Evolutionary conservation across 2,329 filamentous ascomycete genomes (phyloP).

Genomic region (Fonsecaea monophora): DNA sequence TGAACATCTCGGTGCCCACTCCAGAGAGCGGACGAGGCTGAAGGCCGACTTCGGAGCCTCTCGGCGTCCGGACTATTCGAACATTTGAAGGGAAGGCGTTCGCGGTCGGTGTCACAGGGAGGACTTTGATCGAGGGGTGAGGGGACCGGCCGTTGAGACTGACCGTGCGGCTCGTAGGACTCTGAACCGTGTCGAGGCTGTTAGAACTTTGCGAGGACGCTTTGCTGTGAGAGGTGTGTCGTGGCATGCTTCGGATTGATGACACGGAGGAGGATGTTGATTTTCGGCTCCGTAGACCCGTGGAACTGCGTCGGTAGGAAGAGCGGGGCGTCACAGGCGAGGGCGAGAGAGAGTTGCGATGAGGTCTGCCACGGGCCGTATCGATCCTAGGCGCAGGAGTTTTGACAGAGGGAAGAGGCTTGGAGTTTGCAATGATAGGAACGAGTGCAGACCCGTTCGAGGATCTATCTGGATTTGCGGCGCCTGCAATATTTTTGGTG

Average conservation of each 20-base stretch:
- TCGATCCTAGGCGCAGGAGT: conserved; percentile 36
- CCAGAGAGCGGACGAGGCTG: conserved; percentile 28
- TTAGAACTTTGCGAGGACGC: conserved; percentile 90
- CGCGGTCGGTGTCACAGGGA: conserved; percentile 84
- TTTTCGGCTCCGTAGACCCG: conserved; percentile 85
- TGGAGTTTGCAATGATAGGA: conserved; percentile 31
- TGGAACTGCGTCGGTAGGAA: conserved; percentile 80
- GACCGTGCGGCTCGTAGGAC: conserved; percentile 68
- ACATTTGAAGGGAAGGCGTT: conserved; percentile 83
- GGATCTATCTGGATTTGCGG: conserved; percentile 24
- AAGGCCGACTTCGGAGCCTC: conserved; percentile 27
- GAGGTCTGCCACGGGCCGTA: conserved; percentile 32
- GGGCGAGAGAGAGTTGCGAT: conserved; percentile 81
- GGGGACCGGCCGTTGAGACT: conserved; percentile 70
- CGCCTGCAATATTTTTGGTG: conserved; percentile 8
- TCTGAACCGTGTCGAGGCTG: conserved; percentile 71
- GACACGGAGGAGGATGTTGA: conserved; percentile 96
- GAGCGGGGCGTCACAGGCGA: conserved; percentile 87
- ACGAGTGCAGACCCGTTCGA: conserved; percentile 37
- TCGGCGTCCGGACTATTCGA: conserved; percentile 71
- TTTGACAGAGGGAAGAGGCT: conserved; percentile 28
- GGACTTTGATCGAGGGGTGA: conserved; percentile 91
- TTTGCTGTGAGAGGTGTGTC: conserved; percentile 83
- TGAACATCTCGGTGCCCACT: conserved; percentile 20
- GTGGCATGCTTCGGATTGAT: conserved; percentile 88